A percentile compares a stretch with the other conserved stretches of the same genome.
phyloP scores from a whole-genome alignment of 306 rosid species.

The Hylodesmum podocarpum region DNA sequence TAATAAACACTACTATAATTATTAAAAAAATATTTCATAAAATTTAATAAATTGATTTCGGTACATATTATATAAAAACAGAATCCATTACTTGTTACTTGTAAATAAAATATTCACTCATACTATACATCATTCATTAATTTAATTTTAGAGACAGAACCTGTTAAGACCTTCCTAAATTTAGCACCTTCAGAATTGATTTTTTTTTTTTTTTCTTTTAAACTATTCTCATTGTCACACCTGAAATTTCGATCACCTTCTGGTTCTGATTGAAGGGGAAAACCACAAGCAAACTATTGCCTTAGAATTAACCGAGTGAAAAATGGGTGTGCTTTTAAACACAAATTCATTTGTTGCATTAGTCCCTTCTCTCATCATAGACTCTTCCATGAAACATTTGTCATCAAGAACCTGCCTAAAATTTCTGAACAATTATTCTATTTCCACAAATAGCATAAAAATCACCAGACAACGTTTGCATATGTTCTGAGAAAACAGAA shows the following conservation, averaged over 20 bases:
- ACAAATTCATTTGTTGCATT: constrained; percentile 33
- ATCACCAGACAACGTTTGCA: constrained; percentile 2
- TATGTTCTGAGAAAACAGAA: constrained; percentile 7
- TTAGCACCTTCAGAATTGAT: constrained; percentile 2
- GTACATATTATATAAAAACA: too few species aligned
- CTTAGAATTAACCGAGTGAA: constrained; percentile 46
- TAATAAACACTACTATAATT: too few species aligned
- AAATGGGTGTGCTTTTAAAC: constrained; percentile 49
- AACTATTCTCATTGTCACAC: constrained; percentile 20
- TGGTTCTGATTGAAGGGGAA: constrained; percentile 43
- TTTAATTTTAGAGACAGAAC: neutral
- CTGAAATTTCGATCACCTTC: constrained; percentile 55
- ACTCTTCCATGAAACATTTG: constrained; percentile 35
- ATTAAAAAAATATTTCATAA: too few species aligned
- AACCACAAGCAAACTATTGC: constrained; percentile 37
- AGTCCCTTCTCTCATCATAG: constrained; percentile 37
- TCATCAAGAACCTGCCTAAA: constrained; percentile 25
- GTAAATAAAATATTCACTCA: neutral
- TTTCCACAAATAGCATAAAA: constrained; percentile 24
- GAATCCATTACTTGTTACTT: neutral
- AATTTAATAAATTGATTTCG: too few species aligned
- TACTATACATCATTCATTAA: neutral
- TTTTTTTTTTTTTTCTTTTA: neutral
- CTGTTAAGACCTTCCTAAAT: constrained; percentile 6
- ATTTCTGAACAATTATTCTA: constrained; percentile 24